Base-by-base conservation (phyloP, 768 basidiomycete genomes). In the Dictyophora rubrovolvata region DNA sequence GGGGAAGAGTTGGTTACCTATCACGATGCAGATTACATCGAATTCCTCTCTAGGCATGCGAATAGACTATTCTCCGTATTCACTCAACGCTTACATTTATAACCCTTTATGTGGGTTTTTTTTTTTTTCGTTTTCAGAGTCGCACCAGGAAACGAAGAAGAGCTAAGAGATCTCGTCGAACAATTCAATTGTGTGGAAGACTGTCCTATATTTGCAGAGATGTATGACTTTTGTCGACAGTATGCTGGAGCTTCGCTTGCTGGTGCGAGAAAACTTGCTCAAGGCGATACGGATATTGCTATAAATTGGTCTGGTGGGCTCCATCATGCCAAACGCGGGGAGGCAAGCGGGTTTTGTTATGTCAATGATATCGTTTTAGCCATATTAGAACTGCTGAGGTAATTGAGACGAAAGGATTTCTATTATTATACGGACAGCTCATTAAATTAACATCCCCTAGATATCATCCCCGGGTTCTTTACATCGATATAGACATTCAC, bases 281-380 rank as follows among this genome's bases (percentile, higher is more conserved):
- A 87, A 1, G 92, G 91, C 1, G 69, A 85, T 1, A 92, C 93
- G 17, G 96, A 99, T 71, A 97, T 95, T 48, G 96, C 96, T 0
- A 92, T 99, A 65, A 98, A 97, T 68, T 99, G 96, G 96, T 93
- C 93, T 20, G 96, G 96, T 0, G 96, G 96, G 0, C 78, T 99
- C 18, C 96, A 99, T 72, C 96, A 99, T 66, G 96, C 95, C 1
- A 98, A 98, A 75, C 87, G 94, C 62, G 89, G 91, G 0, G 95
- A 98, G 73, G 94, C 96, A 8, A 97, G 93, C 66, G 95, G 95
- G 1, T 99, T 99, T 70, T 99, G 95, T 72, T 99, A 97, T 69
- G 82, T 98, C 20, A 99, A 99, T 69, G 94, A 97, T 68, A 93
- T 95, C 46, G 94, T 98, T 1, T 77, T 99, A 0, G 93, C 86